Conservation (phyloP, 179 eudicot genomes). For the Spinacia oleracea region DNA sequence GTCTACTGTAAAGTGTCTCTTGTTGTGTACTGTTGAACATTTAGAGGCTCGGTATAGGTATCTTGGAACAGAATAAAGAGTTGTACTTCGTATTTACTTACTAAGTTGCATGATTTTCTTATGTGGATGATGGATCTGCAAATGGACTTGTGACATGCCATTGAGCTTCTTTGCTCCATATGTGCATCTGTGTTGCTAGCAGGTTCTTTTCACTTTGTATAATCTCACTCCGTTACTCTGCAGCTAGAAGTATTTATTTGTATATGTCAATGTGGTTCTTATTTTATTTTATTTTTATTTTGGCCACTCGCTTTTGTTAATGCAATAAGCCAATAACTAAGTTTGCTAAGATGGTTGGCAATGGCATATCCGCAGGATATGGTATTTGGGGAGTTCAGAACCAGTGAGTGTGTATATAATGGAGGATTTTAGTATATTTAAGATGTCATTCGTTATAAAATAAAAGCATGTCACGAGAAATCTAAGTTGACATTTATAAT, state of each 20-base stretch:
- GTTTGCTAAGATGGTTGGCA: not conserved
- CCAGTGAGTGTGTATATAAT: not conserved
- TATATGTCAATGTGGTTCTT: not conserved
- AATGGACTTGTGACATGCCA: not conserved
- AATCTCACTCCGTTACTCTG: not conserved
- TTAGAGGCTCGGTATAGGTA: not conserved
- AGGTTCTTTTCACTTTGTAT: not conserved
- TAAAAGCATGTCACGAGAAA: constrained; percentile 2
- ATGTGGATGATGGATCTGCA: not conserved
- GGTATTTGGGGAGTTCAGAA: not conserved
- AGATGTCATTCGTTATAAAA: not conserved
- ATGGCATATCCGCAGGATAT: not conserved
- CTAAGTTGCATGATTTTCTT: not conserved
- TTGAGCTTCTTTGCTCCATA: not conserved
- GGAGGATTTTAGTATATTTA: not conserved
- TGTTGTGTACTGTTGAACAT: not conserved
- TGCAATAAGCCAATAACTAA: not conserved
- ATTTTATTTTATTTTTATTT: not conserved
- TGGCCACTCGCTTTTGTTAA: not conserved
- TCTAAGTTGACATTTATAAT: not conserved
- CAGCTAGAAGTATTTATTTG: not conserved
- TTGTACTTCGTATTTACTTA: not conserved
- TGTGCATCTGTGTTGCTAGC: not conserved
- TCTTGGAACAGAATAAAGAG: not conserved
- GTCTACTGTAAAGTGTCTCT: not conserved